phyloP scores from a whole-genome alignment of 495 filamentous ascomycete species.

The Penicillium lagena region DNA sequence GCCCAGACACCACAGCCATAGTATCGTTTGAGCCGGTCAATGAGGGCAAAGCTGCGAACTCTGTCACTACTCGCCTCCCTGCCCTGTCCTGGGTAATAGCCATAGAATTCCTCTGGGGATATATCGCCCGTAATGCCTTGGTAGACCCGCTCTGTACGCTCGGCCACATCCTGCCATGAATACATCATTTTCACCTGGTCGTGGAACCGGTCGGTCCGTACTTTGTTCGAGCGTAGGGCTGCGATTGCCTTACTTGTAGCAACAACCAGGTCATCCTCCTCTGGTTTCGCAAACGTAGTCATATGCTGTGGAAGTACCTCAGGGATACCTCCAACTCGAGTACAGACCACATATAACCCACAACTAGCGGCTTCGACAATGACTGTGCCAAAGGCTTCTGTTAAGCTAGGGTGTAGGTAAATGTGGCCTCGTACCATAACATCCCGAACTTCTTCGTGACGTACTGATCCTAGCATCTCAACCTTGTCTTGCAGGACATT shows the following conservation, averaged over 20 bases:
- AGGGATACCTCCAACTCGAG: conserved; percentile 91
- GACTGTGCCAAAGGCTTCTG: conserved; percentile 95
- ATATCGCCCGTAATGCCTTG: conserved; percentile 81
- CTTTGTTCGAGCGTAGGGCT: conserved; percentile 69
- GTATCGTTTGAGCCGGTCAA: conserved; percentile 90
- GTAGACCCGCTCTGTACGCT: conserved; percentile 90
- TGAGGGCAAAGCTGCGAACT: conserved; percentile 80
- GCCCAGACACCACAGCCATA: conserved; percentile 99
- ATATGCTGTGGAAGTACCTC: conserved; percentile 91
- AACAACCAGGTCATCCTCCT: conserved; percentile 82
- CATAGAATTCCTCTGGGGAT: conserved; percentile 81
- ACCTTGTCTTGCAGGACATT: conserved; percentile 94
- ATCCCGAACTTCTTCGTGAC: conserved; percentile 93
- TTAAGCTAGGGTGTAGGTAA: conserved; percentile 90
- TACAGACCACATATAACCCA: conserved; percentile 93
- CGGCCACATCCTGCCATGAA: conserved; percentile 91
- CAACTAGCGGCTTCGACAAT: conserved; percentile 95
- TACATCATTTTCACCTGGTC: conserved; percentile 98
- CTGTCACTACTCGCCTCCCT: conserved; percentile 68
- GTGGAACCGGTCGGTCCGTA: conserved; percentile 90
- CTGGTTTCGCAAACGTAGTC: conserved; percentile 88
- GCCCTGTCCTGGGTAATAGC: conserved; percentile 57
- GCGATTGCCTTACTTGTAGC: conserved; percentile 80
- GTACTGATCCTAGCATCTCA: conserved; percentile 81
- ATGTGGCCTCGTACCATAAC: conserved; percentile 99